These are phyloP conservation scores for Pisolithus thermaeus DNA, from an alignment of 1,284 basidiomycete genomes.

Conservation along the genomic window DNA sequence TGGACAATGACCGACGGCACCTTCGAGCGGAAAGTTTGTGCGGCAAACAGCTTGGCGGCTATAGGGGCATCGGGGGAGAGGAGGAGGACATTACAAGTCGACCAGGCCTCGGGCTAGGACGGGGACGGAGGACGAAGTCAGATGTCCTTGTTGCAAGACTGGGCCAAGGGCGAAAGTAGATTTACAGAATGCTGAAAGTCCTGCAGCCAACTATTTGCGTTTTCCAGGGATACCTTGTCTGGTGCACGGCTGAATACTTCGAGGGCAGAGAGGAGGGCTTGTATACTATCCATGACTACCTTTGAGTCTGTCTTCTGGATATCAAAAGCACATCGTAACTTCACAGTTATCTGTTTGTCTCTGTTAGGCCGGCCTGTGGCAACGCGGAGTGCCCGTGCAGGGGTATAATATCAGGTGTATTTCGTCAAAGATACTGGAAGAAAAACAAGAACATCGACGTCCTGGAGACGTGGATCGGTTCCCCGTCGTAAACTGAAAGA, in stretches of 20 bases:
- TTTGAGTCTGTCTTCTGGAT: background rate
- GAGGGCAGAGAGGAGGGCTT: constrained; percentile 66
- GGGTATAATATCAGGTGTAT: constrained; percentile 34
- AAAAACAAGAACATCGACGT: constrained; percentile 21
- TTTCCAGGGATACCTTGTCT: constrained; percentile 77
- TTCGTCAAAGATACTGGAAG: constrained; percentile 24
- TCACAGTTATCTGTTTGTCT: constrained; percentile 25
- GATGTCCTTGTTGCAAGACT: constrained; percentile 47
- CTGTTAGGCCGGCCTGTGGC: constrained; percentile 30
- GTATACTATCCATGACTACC: constrained; percentile 55
- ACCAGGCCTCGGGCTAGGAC: constrained; percentile 91
- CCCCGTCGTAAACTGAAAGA: constrained; percentile 27
- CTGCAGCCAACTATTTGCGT: constrained; percentile 88
- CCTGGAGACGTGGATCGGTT: constrained; percentile 6
- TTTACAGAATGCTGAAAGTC: constrained; percentile 96
- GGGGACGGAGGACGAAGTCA: constrained; percentile 48
- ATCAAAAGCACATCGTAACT: background rate
- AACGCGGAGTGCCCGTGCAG: constrained; percentile 1
- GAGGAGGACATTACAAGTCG: constrained; percentile 88
- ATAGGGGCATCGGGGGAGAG: constrained; percentile 73
- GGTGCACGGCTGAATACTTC: constrained; percentile 74
- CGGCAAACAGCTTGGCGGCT: constrained; percentile 89
- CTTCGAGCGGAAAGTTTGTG: constrained; percentile 95
- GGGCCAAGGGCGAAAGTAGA: constrained; percentile 66
- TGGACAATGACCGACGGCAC: constrained; percentile 42